Evolutionary conservation across 1,284 basidiomycete species (phyloP).

Genomic region (Trichosporon asahii): DNA sequence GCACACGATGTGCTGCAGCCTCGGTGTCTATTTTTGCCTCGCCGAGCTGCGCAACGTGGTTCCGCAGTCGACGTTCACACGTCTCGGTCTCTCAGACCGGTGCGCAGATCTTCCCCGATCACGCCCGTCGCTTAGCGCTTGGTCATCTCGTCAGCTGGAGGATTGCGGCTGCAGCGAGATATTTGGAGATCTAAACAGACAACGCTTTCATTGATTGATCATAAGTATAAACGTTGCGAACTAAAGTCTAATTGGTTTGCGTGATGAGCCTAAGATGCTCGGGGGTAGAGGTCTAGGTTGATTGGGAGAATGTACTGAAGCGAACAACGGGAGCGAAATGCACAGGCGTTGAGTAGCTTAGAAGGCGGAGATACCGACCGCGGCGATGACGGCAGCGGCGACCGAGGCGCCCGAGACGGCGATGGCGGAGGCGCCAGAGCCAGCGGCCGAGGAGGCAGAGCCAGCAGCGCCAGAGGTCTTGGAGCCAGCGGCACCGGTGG

Average conservation of each 20-base stretch:
- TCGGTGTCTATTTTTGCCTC: not conserved
- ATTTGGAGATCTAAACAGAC: not conserved
- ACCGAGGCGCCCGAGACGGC: constrained; percentile 3
- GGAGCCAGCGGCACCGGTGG: not conserved
- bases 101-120: not conserved
- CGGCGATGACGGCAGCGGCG: constrained; percentile 7
- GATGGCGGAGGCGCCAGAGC: not conserved
- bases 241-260: not conserved
- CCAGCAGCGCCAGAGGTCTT: not conserved
- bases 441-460: not conserved
- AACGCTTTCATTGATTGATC: constrained; percentile 2
- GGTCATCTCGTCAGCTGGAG: not conserved
- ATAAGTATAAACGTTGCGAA: constrained; percentile 8
- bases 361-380: constrained; percentile 1
- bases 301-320: not conserved
- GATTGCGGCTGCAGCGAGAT: not conserved
- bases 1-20: not conserved
- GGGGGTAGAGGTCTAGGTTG: not conserved
- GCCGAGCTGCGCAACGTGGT: not conserved
- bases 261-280: not conserved
- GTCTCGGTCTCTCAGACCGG: not conserved
- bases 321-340: not conserved
- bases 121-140: not conserved
- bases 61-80: not conserved
- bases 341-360: not conserved